These are phyloP conservation scores for Rhazya stricta DNA, from an alignment of 257 asterid species.

Conservation along the genomic window DNA sequence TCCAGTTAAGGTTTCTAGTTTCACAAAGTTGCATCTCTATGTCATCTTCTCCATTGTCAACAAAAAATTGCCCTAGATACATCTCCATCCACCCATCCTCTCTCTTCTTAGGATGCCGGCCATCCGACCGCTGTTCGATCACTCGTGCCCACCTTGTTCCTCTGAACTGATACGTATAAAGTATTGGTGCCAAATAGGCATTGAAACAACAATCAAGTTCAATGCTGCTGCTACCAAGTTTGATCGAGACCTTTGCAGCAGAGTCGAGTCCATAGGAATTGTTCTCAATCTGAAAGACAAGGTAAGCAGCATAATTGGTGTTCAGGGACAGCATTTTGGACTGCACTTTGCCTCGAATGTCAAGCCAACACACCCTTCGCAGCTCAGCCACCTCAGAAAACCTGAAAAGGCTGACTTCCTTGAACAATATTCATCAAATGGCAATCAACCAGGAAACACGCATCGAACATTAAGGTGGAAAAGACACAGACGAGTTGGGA, in stretches of 20 bases:
- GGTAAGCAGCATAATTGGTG: slow-evolving; percentile 45
- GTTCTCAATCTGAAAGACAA: slow-evolving; percentile 36
- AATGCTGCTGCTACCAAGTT: too few relatives aligned
- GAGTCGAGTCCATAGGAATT: slow-evolving; percentile 25
- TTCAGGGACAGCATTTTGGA: slow-evolving; percentile 33
- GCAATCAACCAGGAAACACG: neutral
- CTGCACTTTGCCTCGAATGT: slow-evolving; percentile 44
- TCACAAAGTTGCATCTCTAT: slow-evolving; percentile 51
- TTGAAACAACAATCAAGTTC: too few relatives aligned
- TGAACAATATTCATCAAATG: neutral
- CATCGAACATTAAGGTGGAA: too few relatives aligned
- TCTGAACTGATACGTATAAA: too few relatives aligned
- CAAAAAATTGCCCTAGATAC: slow-evolving; percentile 50
- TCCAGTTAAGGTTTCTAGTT: slow-evolving; percentile 22
- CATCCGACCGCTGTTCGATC: neutral
- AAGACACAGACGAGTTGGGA: neutral
- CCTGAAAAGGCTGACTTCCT: slow-evolving; percentile 28
- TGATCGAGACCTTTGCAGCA: neutral
- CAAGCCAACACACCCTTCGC: slow-evolving; percentile 50
- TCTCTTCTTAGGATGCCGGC: slow-evolving; percentile 32
- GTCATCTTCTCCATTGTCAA: slow-evolving; percentile 33
- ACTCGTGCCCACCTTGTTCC: neutral
- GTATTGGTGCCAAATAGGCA: neutral
- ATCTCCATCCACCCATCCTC: slow-evolving; percentile 68
- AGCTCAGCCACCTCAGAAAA: slow-evolving; percentile 66